Percentiles rank a stretch among this genome's conserved stretches.
Conservation (phyloP, 306 rosid genomes). For the Castanospermum australe region DNA sequence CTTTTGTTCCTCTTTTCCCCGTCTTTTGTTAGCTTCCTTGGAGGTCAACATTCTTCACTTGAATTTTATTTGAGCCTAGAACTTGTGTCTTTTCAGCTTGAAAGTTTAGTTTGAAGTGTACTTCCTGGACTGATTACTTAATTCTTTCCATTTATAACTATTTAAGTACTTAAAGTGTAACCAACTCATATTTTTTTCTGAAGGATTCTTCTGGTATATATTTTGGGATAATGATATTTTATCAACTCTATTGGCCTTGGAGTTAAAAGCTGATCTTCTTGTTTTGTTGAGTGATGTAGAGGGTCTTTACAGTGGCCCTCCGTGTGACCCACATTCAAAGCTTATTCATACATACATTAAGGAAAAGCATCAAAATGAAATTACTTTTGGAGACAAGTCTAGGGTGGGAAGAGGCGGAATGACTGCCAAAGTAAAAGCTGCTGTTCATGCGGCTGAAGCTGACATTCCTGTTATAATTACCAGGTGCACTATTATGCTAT, state of each 20-base stretch:
- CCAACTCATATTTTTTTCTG: conserved; percentile 16
- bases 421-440: conserved; percentile 99
- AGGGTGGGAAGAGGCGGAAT: conserved; percentile 99
- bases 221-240: conserved; percentile 99
- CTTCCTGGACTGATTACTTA: neutral
- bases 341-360: conserved; percentile 89
- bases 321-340: conserved; percentile 87
- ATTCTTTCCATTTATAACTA: neutral
- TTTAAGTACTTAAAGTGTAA: conserved; percentile 3
- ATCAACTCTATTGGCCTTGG: conserved; percentile 94
- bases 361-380: conserved; percentile 87
- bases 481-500: conserved; percentile 49
- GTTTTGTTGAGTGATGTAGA: conserved; percentile 94
- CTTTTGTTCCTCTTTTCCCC: neutral
- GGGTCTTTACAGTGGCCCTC: conserved; percentile 96
- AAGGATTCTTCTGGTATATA: conserved; percentile 99
- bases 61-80: neutral
- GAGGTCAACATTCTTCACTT: neutral
- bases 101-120: neutral
- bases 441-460: conserved; percentile 84
- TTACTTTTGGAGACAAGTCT: conserved; percentile 97
- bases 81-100: neutral
- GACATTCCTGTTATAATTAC: conserved; percentile 96
- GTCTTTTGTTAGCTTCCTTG: neutral
- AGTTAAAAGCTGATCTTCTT: conserved; percentile 95